Evolutionary conservation across 2,329 filamentous ascomycete genomes (phyloP).

Genomic region (Cyclaneusma minus): DNA sequence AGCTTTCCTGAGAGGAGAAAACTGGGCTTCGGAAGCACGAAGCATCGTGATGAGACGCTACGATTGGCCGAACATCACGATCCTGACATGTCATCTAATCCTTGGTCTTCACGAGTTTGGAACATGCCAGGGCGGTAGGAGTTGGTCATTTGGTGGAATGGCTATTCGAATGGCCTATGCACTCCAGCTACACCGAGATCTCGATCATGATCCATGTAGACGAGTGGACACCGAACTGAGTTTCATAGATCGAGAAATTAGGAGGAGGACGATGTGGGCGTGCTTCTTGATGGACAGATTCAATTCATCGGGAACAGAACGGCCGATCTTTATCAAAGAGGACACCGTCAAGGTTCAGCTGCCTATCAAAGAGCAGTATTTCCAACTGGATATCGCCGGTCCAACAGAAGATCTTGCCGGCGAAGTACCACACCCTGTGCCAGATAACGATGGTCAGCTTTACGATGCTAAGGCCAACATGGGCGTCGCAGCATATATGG

Average conservation of each 20-base stretch:
- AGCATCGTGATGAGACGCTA: conserved; percentile 78
- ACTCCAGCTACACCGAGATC: conserved; percentile 79
- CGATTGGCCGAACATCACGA: conserved; percentile 92
- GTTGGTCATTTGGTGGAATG: conserved; percentile 91
- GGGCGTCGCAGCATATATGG: conserved; percentile 85
- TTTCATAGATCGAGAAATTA: conserved; percentile 85
- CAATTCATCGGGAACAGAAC: conserved; percentile 87
- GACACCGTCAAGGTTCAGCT: conserved; percentile 80
- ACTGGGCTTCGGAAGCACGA: conserved; percentile 78
- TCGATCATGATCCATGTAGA: conserved; percentile 61
- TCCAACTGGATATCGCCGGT: conserved; percentile 80
- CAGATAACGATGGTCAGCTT: conserved; percentile 46
- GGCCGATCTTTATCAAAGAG: conserved; percentile 82
- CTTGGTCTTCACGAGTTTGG: conserved; percentile 91
- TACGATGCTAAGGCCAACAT: conserved; percentile 66
- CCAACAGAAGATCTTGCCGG: conserved; percentile 74
- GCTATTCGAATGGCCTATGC: conserved; percentile 96
- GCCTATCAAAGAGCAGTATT: conserved; percentile 79
- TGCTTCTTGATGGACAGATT: conserved; percentile 97
- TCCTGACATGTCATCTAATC: conserved; percentile 77
- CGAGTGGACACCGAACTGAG: conserved; percentile 53
- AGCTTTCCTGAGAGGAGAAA: conserved; percentile 76
- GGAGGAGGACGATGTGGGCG: conserved; percentile 92
- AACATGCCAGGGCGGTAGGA: conserved; percentile 87
- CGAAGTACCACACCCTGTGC: conserved; percentile 44